Conservation (phyloP, 768 basidiomycete species). For the Termitomyces sp. region DNA sequence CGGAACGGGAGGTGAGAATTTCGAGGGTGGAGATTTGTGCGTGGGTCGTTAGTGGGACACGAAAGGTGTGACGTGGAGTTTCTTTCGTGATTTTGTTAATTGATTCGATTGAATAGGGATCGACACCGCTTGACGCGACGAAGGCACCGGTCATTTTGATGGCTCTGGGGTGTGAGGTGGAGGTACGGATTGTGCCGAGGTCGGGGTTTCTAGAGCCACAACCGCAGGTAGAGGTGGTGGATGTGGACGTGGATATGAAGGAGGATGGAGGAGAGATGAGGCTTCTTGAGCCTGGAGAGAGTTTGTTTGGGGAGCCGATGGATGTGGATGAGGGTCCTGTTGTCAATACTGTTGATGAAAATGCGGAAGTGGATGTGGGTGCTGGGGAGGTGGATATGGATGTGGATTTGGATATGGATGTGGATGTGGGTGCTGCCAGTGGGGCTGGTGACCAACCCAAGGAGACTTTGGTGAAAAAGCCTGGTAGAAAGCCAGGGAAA, state of each 20-base stretch:
- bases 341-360: background rate
- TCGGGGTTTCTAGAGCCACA: conserved; percentile 11
- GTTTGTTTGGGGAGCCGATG: background rate
- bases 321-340: background rate
- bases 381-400: background rate
- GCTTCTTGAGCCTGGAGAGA: background rate
- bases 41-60: conserved; percentile 31
- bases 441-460: too few relatives aligned
- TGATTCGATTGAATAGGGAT: too few relatives aligned
- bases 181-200: conserved; percentile 26
- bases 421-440: too few relatives aligned
- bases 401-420: background rate
- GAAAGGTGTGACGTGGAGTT: conserved; percentile 11
- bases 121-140: conserved; percentile 22
- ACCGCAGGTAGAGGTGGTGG: background rate
- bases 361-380: background rate
- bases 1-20: conserved; percentile 28
- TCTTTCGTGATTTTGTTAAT: too few relatives aligned
- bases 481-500: background rate
- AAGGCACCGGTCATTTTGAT: conserved; percentile 26
- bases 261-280: background rate
- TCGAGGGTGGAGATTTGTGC: conserved; percentile 32
- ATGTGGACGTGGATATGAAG: background rate
- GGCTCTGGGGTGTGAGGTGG: conserved; percentile 35
- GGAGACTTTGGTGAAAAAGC: background rate